Evolutionary conservation across 2,329 filamentous ascomycete species (phyloP), one percentile per base, ranked within the genome.

Genomic region (Xylaria sp.): DNA sequence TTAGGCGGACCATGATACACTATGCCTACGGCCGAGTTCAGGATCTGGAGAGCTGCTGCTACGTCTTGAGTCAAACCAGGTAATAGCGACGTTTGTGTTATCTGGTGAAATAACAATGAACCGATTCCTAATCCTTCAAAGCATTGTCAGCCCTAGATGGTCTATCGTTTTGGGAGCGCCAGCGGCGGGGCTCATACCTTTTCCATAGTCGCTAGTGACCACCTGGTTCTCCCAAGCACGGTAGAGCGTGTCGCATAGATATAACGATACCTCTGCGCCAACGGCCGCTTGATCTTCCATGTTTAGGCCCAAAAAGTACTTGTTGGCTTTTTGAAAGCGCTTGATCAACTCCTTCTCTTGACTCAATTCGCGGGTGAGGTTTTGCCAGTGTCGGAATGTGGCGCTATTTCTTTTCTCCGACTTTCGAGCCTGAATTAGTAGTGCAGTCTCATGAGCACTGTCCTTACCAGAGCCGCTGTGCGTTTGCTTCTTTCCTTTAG

Each of bases 281-380:
- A 83, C 64, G 1, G 68, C 67, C 1, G 63, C 54, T 9, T 56
- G 71, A n/a, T 78, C 72, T 20, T 80, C 73, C 37, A 80, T 76
- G 5, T 81, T 78, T 28, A 86, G 78, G 31, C 78, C 79, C 8
- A 74, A 72, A 4, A 89, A 75, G 70, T 88, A 87, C 48, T 83
- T 83, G 52, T 84, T 80, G 0, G 83, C 81, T 69, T 84, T 86
- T 28, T 81, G 76, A 72, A 87, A 89, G 58, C 85, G 81, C 34
- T 78, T 80, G 10, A 82, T 76, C 10, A 83, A 74, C 50, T 82
- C 80, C 1, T 68, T 67, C 64, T 85, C 83, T 25, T 82, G 83
- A 46, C 87, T 82, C 10, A 89, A 80, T 44, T 83, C 81, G 34
- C 78, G 78, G 70, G 82, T 84, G 3, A 82, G 80, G 70, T 76